These are phyloP conservation scores for Hysterangium stoloniferum DNA, from an alignment of 768 basidiomycete species.

Conservation along the genomic window DNA sequence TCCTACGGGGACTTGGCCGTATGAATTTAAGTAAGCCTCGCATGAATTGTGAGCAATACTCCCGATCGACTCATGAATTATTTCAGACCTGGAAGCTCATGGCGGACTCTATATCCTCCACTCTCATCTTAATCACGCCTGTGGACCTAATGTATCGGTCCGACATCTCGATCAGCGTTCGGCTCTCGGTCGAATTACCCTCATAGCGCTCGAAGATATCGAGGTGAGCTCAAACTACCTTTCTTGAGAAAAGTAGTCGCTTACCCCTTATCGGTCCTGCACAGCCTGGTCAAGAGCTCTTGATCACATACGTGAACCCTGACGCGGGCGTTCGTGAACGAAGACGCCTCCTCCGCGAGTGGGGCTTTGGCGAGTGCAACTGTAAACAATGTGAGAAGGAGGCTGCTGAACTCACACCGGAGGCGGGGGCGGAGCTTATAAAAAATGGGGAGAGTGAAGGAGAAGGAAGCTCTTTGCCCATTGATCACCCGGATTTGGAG, in stretches of 20 bases:
- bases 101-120: conserved; percentile 83
- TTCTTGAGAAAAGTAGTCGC: conserved; percentile 15
- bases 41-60: conserved; percentile 10
- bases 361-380: conserved; percentile 67
- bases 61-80: conserved; percentile 1
- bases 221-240: conserved; percentile 66
- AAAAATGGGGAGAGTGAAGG: conserved; percentile 2
- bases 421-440: conserved; percentile 18
- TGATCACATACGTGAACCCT: conserved; percentile 65
- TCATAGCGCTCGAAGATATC: conserved; percentile 61
- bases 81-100: conserved; percentile 69
- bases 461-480: too few species aligned
- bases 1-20: conserved; percentile 62
- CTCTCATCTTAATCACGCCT: conserved; percentile 83
- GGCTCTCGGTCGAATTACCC: conserved; percentile 64
- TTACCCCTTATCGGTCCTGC: background rate
- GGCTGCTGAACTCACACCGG: conserved; percentile 19
- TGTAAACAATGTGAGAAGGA: conserved; percentile 67
- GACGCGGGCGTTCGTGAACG: conserved; percentile 36
- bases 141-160: conserved; percentile 70
- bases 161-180: conserved; percentile 66
- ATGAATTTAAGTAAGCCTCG: conserved; percentile 66
- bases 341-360: conserved; percentile 47
- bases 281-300: conserved; percentile 3
- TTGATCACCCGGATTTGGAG: conserved; percentile 12